Percentiles rank a stretch among this genome's conserved stretches.
These are phyloP conservation scores for Endothia cerciana DNA, from an alignment of 2,329 filamentous ascomycete genomes.

Conservation along the genomic window DNA sequence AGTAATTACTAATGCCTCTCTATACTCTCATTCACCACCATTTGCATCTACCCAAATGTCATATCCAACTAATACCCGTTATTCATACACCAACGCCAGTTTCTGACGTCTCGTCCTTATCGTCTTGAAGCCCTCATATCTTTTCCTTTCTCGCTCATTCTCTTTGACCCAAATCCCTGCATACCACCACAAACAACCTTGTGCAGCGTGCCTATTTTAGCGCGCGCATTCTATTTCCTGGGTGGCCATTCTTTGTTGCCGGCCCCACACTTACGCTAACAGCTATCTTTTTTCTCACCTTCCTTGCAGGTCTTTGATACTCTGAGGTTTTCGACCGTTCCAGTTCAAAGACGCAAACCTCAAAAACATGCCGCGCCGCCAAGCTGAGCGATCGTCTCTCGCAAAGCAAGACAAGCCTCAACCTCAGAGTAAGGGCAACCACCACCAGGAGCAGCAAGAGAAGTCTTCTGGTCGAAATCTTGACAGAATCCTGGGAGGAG, in stretches of 20 bases:
- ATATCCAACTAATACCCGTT: neutral
- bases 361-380: constrained; percentile 18
- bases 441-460: constrained; percentile 4
- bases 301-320: neutral
- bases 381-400: constrained; percentile 4
- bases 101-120: neutral
- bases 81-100: neutral
- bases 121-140: neutral
- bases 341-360: neutral
- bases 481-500: constrained; percentile 3
- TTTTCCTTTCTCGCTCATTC: neutral
- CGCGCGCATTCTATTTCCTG: neutral
- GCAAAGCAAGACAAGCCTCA: neutral
- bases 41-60: neutral
- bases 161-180: neutral
- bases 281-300: neutral
- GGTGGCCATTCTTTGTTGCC: neutral
- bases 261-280: neutral
- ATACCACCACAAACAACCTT: neutral
- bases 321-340: neutral
- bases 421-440: neutral
- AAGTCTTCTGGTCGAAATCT: neutral
- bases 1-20: neutral
- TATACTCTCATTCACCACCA: neutral
- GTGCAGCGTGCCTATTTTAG: constrained; percentile 1